Base-by-base conservation (phyloP, 2,329 filamentous ascomycete species). In the Exophiala phaeomuriformis region DNA sequence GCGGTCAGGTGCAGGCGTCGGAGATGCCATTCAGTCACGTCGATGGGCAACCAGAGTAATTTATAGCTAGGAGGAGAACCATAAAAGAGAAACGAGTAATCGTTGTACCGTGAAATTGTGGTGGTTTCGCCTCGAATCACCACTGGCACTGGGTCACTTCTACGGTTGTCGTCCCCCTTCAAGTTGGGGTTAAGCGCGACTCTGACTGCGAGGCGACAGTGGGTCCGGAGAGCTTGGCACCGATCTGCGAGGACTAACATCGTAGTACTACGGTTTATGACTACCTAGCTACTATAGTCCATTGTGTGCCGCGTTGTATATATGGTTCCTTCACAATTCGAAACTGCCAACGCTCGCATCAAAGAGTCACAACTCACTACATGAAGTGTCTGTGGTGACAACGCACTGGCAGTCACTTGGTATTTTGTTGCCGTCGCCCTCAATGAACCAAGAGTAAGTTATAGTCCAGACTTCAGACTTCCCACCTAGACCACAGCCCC, bases 381-480 rank as follows among this genome's bases (percentile, higher is more conserved):
- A 9, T 4, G 5, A 9, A 47, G n/a, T 31, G 27, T 2, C 40
- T 41, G 46, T 36, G 47, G 43, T 48, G 30, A 47, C 35, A 39
- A 29, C 44, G 49, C 50, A 19, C 19, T 19, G 19, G 19, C 19
- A 51, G 49, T 42, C 36, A 53, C 43, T 30, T 39, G 30, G 40
- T 33, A 32, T 1, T 31, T 51, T 53, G 35, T 27, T 51, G 48
- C 53, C 51, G 42, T 43, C 42, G 29, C 47, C 47, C 48, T 48
- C 48, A 40, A 59, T 59, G 57, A 59, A 48, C 49, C 54, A 59
- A 55, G 57, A 59, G 57, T 59, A 55, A 57, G 57, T 57, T 32
- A 1, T 36, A 28, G 73, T 67, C 6, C 72, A 68, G 50, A 66
- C 63, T 27, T 58, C 43, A 39, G 4, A 8, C 10, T 62, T 40